Conservation (phyloP, 345 rosid genomes). For the Atalantia buxifolia region DNA sequence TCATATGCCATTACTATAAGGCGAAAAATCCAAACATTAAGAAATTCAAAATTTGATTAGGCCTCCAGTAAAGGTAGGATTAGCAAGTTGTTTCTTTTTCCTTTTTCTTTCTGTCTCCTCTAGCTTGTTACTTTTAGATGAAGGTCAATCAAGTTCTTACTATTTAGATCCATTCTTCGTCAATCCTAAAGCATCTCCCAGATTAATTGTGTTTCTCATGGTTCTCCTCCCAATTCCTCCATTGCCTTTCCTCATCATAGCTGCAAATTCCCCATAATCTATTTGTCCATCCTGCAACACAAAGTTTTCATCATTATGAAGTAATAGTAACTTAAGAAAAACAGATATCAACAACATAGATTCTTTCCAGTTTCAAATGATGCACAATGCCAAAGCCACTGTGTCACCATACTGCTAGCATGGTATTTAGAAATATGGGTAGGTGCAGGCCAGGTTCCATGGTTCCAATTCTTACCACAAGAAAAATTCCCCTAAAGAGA, state of each 20-base stretch:
- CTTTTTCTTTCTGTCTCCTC: neutral
- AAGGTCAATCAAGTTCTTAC: conserved; percentile 12
- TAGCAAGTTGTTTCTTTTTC: neutral
- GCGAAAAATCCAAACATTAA: neutral
- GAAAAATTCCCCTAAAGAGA: neutral
- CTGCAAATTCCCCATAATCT: conserved; percentile 69
- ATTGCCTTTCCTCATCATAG: conserved; percentile 79
- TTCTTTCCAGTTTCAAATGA: neutral
- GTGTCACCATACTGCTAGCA: neutral
- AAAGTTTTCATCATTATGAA: neutral
- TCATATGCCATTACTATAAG: neutral
- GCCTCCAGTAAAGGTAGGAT: neutral
- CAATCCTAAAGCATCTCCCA: conserved; percentile 39
- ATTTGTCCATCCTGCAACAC: conserved; percentile 66
- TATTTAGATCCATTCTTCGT: conserved; percentile 15
- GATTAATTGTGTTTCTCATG: conserved; percentile 50
- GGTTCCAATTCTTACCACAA: neutral
- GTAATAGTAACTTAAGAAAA: neutral
- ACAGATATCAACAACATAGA: neutral
- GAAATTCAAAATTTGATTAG: neutral
- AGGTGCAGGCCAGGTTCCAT: neutral
- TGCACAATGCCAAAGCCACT: neutral
- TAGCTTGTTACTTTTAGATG: conserved; percentile 1
- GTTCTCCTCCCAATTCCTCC: conserved; percentile 62
- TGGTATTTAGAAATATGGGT: neutral